phyloP scores from a whole-genome alignment of 2,329 filamentous ascomycete species.

The Pezicula carpinea region DNA sequence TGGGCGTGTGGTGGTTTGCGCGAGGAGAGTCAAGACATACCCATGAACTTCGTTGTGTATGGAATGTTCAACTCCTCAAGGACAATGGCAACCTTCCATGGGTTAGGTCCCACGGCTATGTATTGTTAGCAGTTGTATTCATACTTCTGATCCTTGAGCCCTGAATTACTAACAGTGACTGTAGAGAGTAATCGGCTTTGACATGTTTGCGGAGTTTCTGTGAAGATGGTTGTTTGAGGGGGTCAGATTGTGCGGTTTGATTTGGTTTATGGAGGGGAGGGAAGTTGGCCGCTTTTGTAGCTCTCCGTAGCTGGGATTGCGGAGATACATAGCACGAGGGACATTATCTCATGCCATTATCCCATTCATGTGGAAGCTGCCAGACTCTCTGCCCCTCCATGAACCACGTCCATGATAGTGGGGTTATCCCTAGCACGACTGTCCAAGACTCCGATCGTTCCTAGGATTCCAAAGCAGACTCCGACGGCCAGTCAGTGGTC shows the following conservation, averaged over 20 bases:
- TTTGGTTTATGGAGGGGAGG: neutral
- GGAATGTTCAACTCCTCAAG: conserved; percentile 37
- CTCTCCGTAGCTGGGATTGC: too few relatives aligned
- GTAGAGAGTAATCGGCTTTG: conserved; percentile 3
- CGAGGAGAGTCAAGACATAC: conserved; percentile 5
- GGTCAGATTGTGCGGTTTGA: neutral
- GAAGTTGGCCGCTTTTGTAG: neutral
- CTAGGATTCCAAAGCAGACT: too few relatives aligned
- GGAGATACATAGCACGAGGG: too few relatives aligned
- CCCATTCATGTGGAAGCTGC: too few relatives aligned
- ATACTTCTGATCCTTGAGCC: too few relatives aligned
- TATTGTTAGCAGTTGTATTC: too few relatives aligned
- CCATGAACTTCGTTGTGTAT: conserved; percentile 22
- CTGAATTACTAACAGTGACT: neutral
- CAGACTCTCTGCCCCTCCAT: too few relatives aligned
- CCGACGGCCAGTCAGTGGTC: too few relatives aligned
- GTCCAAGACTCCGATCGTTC: too few relatives aligned
- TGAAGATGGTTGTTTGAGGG: neutral
- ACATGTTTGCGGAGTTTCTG: neutral
- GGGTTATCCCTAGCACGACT: too few relatives aligned
- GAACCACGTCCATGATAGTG: too few relatives aligned
- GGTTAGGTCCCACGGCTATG: conserved; percentile 3
- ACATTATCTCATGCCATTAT: too few relatives aligned
- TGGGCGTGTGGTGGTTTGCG: conserved; percentile 13
- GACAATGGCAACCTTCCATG: conserved; percentile 36